Conservation (phyloP, 768 basidiomycete species). For the Boletus fagicola region DNA sequence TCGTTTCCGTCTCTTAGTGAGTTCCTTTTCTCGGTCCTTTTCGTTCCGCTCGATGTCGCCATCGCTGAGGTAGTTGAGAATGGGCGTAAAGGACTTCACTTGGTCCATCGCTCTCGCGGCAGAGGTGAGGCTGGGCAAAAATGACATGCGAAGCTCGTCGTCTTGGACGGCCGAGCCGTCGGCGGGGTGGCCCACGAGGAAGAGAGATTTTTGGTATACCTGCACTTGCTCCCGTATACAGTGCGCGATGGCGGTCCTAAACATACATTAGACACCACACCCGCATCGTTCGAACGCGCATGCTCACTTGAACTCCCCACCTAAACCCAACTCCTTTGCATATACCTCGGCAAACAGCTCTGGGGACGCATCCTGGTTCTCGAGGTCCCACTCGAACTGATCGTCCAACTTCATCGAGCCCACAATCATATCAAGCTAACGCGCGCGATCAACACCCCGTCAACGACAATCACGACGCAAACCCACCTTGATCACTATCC, state of each 20-base stretch:
- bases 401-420: conserved; percentile 92
- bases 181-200: conserved; percentile 83
- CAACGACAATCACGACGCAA: background rate
- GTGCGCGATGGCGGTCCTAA: conserved; percentile 93
- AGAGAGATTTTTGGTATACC: conserved; percentile 86
- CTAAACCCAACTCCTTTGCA: conserved; percentile 80
- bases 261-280: conserved; percentile 12
- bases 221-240: conserved; percentile 95
- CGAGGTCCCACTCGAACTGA: conserved; percentile 97
- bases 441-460: conserved; percentile 3
- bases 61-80: conserved; percentile 85
- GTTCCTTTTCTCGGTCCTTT: conserved; percentile 91
- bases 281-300: background rate
- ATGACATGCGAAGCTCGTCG: conserved; percentile 87
- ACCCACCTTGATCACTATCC: conserved; percentile 87
- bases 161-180: conserved; percentile 79
- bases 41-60: conserved; percentile 88
- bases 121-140: conserved; percentile 76
- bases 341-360: conserved; percentile 93
- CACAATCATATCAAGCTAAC: conserved; percentile 90
- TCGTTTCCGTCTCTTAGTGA: conserved; percentile 79
- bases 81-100: conserved; percentile 78
- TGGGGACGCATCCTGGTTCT: conserved; percentile 74
- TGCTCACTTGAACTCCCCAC: conserved; percentile 87
- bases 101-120: conserved; percentile 76